phyloP scores from a whole-genome alignment of 495 filamentous ascomycete species.

The Endocarpon pusillum region DNA sequence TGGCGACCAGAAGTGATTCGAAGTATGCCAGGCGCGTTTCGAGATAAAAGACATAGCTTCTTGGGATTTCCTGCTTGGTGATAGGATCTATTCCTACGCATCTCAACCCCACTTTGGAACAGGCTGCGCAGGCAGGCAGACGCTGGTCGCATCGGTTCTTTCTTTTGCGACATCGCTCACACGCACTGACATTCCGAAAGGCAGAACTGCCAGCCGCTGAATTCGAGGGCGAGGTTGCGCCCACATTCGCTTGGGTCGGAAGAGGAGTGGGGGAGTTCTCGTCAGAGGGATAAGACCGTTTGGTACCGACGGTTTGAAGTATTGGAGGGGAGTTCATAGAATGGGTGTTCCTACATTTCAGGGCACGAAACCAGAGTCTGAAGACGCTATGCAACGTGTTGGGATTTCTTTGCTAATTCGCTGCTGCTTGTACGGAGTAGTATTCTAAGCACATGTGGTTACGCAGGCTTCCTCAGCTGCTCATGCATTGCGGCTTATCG shows the following conservation, averaged over 20 bases:
- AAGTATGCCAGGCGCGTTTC: conserved; percentile 73
- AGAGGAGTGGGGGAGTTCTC: background rate
- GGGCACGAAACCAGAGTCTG: too few species aligned
- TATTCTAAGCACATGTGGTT: too few species aligned
- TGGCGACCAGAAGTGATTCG: conserved; percentile 54
- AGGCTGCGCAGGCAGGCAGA: conserved; percentile 74
- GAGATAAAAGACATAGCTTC: conserved; percentile 89
- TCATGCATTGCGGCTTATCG: too few species aligned
- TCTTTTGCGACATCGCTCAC: conserved; percentile 77
- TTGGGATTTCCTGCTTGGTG: conserved; percentile 82
- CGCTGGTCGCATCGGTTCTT: conserved; percentile 93
- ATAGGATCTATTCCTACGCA: conserved; percentile 95
- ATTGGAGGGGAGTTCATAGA: too few species aligned
- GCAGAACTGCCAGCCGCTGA: conserved; percentile 30
- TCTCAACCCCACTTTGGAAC: conserved; percentile 73
- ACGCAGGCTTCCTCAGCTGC: too few species aligned
- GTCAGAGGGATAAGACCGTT: too few species aligned
- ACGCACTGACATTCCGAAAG: conserved; percentile 90
- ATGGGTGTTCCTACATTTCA: too few species aligned
- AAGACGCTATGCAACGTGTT: too few species aligned
- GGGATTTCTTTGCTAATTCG: too few species aligned
- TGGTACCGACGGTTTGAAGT: too few species aligned
- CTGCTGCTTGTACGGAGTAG: too few species aligned
- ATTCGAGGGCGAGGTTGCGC: conserved; percentile 11
- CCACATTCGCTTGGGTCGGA: background rate